Base-by-base conservation (phyloP, 352 stramenopile genomes). In the Pythium periplocum region DNA sequence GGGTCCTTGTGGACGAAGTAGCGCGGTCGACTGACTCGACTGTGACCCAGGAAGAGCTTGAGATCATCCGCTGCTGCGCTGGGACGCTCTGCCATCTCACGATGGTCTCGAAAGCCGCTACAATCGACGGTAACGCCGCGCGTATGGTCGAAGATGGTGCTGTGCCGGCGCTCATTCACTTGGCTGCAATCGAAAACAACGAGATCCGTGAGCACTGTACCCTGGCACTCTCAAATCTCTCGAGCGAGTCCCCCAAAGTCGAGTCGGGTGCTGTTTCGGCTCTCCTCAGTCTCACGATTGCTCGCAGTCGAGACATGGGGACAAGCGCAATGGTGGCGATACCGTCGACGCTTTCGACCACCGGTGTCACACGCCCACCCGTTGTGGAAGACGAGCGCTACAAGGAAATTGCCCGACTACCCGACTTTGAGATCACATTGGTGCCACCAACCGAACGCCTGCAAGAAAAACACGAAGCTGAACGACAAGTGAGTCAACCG, bases 151-250 rank as follows among this genome's bases (percentile, higher is more conserved):
- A 71, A 2, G 70, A 89, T 45, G 75, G 65, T 7, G 78, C 75
- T 2, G 77, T 90, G 17, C 73, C 73, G 36, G 82, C 82, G 8
- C 56, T 92, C 2, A 80, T 90, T 42, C 66, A 83, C 11, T 59
- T 92, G 1, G 73, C 75, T 2, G 82, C 76, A 26, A 64, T 78
- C 10, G 82, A 85, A 12, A 78, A 79, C 36, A 68, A 85, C 26
- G 68, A 73, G 0, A 75, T 88, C 8, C 78, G 76, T 2, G 78
- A 90, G 37, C 64, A 78, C 45, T 93, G 82, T 35, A 88, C 82
- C 12, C 56, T 85, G 6, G 79, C 82, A 10, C 56, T 93, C 6
- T 85, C 79, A 0, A 90, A 93, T 59, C 49, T 93, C 2, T 89
- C 79, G 4, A 61, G 66, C 6, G 69, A 86, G 42, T 88, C 79